Base-by-base conservation (phyloP, 495 filamentous ascomycete species). In the Arthonia radiata region DNA sequence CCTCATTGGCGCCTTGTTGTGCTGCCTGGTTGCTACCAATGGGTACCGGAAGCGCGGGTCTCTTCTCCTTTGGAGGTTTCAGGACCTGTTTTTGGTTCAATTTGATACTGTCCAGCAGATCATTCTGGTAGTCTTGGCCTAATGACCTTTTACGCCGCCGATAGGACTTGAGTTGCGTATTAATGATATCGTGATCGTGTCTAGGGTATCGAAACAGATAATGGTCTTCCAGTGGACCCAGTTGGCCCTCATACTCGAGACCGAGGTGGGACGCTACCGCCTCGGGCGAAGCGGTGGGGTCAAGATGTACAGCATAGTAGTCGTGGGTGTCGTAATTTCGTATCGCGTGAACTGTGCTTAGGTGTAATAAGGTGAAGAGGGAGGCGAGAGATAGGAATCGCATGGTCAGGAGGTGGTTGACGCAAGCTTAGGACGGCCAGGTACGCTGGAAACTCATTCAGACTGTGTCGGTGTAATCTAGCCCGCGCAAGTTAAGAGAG, bases 281-380 rank as follows among this genome's bases (percentile, higher is more conserved):
- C 17, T 59, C 46, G 14, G 89, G 86, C 3, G 64, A 56, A 13
- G 56, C 55, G 23, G 58, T 49, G 9, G 61, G 50, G 23, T 66
- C 66, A 32, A 93, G 66, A 33, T 89, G 75, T 26, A 93, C 56
- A 26, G 82, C 80, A 45, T 92, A 90, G 49, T 82, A 92, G 41
- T 93, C 79, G 49, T 71, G 71, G 4, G 66, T 57, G 7, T 71
- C 63, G 46, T 71, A 70, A 37, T 76, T 54, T 15, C 67, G 41
- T 37, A 36, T 49, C 31, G 55, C 48, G 32, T 51, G 39, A 31
- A 49, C 47, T 29, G 51, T 37, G 35, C 37, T 42, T 19, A 51
- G 37, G 22, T 48, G 44, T 35, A 48, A 37, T 28, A 56, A 50
- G 36, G 59, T 52, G 35, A 42, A 41, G 23, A 51, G 37, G 34